phyloP scores from a whole-genome alignment of 108 stramenopile genomes.

The Stephanodiscus triporus region DNA sequence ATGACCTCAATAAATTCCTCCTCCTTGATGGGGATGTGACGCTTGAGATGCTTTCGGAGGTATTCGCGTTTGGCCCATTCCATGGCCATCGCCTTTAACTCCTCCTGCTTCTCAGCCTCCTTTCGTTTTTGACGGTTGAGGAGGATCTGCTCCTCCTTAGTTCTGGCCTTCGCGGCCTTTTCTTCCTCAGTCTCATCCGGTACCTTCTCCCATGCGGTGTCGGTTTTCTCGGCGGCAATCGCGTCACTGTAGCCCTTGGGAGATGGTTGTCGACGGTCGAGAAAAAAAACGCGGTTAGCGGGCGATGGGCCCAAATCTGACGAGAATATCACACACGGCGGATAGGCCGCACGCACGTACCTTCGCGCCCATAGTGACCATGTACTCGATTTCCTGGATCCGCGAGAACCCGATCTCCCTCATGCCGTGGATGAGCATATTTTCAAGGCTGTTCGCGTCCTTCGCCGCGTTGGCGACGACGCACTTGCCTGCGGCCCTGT shows the following conservation, averaged over 20 bases:
- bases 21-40: constrained; percentile 49
- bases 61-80: constrained; percentile 85
- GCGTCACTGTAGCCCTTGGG: constrained; percentile 38
- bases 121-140: constrained; percentile 21
- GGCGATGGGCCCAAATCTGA: background rate
- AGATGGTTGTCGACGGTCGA: background rate
- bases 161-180: constrained; percentile 28
- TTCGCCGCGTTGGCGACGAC: constrained; percentile 47
- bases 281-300: background rate
- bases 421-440: constrained; percentile 71
- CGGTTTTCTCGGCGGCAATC: constrained; percentile 38
- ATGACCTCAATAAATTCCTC: constrained; percentile 68
- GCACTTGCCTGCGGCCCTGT: constrained; percentile 60
- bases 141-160: constrained; percentile 18
- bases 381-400: constrained; percentile 80
- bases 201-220: constrained; percentile 33
- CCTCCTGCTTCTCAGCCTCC: constrained; percentile 49
- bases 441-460: constrained; percentile 57
- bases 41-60: constrained; percentile 63
- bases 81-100: constrained; percentile 66
- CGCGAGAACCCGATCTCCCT: constrained; percentile 79
- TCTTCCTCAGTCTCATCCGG: constrained; percentile 51
- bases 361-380: constrained; percentile 68
- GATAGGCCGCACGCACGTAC: constrained; percentile 31
- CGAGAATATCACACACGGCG: background rate